A percentile compares a stretch with the other conserved stretches of the same genome.
These are phyloP conservation scores for Solanum chmielewskii DNA, from an alignment of 257 asterid genomes.

Conservation along the genomic window DNA sequence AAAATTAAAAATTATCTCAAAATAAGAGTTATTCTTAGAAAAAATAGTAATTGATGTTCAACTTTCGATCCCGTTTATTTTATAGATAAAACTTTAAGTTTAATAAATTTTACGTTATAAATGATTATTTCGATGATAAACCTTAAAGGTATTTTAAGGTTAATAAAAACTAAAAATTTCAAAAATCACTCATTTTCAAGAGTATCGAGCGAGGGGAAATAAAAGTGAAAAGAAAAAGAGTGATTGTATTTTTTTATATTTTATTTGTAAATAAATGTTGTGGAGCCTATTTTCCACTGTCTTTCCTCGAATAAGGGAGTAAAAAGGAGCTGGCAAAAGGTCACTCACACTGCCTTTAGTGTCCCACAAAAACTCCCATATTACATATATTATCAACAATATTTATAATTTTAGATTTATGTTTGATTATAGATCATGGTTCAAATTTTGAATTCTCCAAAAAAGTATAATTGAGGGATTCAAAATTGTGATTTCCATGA, in stretches of 20 bases:
- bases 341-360: neutral
- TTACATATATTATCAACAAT: neutral
- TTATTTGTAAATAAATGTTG: neutral
- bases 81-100: too few relatives aligned
- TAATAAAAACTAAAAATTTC: neutral
- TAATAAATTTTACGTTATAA: too few relatives aligned
- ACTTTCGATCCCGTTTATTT: too few relatives aligned
- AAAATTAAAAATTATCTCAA: too few relatives aligned
- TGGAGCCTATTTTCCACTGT: neutral
- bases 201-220: neutral
- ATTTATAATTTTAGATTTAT: neutral
- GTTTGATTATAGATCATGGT: neutral
- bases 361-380: neutral
- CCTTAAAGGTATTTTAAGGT: neutral
- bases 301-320: neutral
- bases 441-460: too few relatives aligned
- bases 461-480: neutral
- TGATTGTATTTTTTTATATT: neutral
- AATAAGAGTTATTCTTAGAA: too few relatives aligned
- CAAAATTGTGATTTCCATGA: neutral
- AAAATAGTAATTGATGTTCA: neutral
- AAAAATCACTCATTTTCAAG: neutral
- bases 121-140: neutral
- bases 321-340: neutral
- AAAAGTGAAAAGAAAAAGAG: neutral